Evolutionary conservation across 2,329 filamentous ascomycete species (phyloP), one percentile per base, ranked within the genome.

Genomic region (Penicillium glabrum): DNA sequence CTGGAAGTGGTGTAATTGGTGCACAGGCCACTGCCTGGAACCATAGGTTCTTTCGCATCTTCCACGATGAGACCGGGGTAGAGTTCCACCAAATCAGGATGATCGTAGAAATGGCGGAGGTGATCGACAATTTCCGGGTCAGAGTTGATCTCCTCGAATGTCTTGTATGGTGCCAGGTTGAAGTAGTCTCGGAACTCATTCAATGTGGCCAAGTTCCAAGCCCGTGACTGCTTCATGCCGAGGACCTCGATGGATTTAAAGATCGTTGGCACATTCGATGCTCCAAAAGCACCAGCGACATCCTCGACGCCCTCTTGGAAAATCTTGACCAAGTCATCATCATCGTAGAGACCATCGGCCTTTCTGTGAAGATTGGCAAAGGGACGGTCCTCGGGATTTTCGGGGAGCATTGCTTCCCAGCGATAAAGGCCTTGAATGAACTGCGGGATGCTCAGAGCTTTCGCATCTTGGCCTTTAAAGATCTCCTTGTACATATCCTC

Each of bases 181-280:
- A 80, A 84, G 68, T 75, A 83, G 59, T 72, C 77, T 61, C 74
- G 81, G 70, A 80, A 82, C 64, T 77, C 82, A 62, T 89, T 89
- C 39, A 88, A 71, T 0, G 84, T 83, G 0, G 81, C 83, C 11
- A 86, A 71, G 53, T 85, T 80, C 85, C 85, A 88, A 37, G 82
- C 81, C 39, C 86, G 82, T 6, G 81, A 83, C 61, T 88, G 86
- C 19, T 80, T 77, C 50, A 88, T 88, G 9, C 85, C 85, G 2
- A 87, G 77, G 3, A 86, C 77, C 69, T 88, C 86, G n/a, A 88
- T 79, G 1, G 79, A 76, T 63, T 81, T 83, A 65, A 89, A 80
- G 1, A 82, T 79, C 41, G 78, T 79, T 5, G 86, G 85, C 1
- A 88, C 79, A 65, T 83, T 84, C 14, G 80, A 79, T 2, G 85